Evolutionary conservation across 2,329 filamentous ascomycete species (phyloP), one percentile per base, ranked within the genome.

Genomic region (Verticillium klebahnii): DNA sequence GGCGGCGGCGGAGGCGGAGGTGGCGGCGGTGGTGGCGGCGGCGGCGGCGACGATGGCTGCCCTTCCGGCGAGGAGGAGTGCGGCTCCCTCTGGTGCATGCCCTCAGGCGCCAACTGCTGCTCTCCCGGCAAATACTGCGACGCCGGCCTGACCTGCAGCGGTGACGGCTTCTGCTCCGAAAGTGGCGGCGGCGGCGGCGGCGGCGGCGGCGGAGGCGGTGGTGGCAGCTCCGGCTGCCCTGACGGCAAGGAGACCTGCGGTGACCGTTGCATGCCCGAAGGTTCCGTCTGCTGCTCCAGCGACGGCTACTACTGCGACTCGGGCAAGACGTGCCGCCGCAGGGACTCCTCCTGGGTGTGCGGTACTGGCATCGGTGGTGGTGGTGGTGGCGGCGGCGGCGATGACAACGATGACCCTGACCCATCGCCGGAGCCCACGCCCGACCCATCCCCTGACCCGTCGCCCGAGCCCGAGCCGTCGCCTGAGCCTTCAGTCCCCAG

Each of bases 101-200:
- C 45, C 45, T 3, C 3, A 11, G 54, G 31, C 12, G 1, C 54
- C 3, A 34, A 56, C 58, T 60, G 65, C 31, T 77, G 75, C 60
- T 74, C 76, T 61, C 68, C 70, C n/a, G 17, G 63, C 9, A 59
- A 57, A 7, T 69, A 64, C 14, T 77, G 75, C 66, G 75, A 74
- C 58, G 56, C 50, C 61, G 62, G 60, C 39, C 67, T 69, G 57
- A 62, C 63, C 17, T 70, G 72, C 34, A 60, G 67, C 12, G 74
- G 69, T 62, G 76, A 74, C 65, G 67, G 69, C 8, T n/a, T 54
- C 17, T 72, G 71, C 6, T 64, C 70, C n/a, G 69, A 69, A 62
- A 76, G 74, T 60, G 61, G 66, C 40, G 6, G 54, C 3, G 64
- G 67, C 5, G 73, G 73, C 12, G 76, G 74, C 66, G 76, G 74